Evolutionary conservation across 257 asterid species (phyloP), one percentile per base, ranked within the genome.

Genomic region (Agastache rugosa): DNA sequence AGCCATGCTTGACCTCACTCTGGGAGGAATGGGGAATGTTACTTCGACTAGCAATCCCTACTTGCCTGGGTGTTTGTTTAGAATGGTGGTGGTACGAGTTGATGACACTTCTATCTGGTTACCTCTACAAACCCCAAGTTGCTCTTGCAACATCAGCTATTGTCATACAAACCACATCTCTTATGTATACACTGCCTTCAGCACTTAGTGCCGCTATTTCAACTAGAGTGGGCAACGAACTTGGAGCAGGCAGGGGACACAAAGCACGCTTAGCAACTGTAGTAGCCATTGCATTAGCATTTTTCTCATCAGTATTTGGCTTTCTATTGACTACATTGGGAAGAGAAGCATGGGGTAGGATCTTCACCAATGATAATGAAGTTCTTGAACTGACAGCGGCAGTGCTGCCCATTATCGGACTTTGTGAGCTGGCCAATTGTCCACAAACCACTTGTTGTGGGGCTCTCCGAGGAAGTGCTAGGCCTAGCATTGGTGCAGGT

Each of bases 41-140:
- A 37, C 86, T 93, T 67, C 79, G 86, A 39, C 87, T 93, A 45
- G 87, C 97, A 35, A 66, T 85, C 64, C 93, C 96, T 3, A 91
- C 96, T 59, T 91, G 98, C 85, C 79, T 91, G 1, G 89, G 93
- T 7, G 94, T 91, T 55, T 93, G 98, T 69, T 67, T 93, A 75
- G 98, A 93, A 74, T 93, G 98, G 98, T 93, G 98, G 98, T 93
- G 98, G 98, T 93, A 93, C 37, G 97, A 91, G 74, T 72, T 93
- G 77, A 93, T 93, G 98, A 93, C 94, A 51, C 83, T 93, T 69
- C 78, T 90, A 66, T 87, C 97, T 0, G 98, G 98, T 50, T 91
- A 93, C 83, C 97, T 93, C 58, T 72, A 82, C 72, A 88, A 81
- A 61, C 97, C 97, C 75, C 94, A 84, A 20, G 89, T 86, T 41